These are phyloP conservation scores for Sclerotiophoma versabilis DNA, from an alignment of 2,329 filamentous ascomycete species.

Conservation along the genomic window DNA sequence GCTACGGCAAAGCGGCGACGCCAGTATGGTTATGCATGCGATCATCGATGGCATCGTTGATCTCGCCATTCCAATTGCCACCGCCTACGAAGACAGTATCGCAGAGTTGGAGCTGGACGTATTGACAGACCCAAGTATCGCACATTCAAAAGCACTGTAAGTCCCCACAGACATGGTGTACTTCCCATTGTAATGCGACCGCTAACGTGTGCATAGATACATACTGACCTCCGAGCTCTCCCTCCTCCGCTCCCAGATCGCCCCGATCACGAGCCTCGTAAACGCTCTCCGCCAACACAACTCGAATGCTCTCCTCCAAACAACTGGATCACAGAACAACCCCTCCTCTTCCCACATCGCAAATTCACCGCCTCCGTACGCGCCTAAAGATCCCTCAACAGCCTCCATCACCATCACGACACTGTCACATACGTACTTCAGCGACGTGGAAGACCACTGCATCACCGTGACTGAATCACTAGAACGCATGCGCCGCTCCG, in stretches of 20 bases:
- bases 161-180: not conserved
- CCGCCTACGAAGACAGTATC: constrained; percentile 84
- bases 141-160: constrained; percentile 69
- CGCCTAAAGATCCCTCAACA: constrained; percentile 36
- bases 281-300: constrained; percentile 86
- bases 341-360: constrained; percentile 16
- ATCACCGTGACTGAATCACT: constrained; percentile 81
- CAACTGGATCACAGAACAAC: constrained; percentile 26
- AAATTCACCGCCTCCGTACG: constrained; percentile 17
- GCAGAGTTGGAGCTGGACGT: constrained; percentile 88
- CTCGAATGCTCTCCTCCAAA: constrained; percentile 40
- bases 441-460: constrained; percentile 88
- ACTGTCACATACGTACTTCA: constrained; percentile 83
- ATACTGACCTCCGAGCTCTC: constrained; percentile 82
- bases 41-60: constrained; percentile 93
- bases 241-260: constrained; percentile 81
- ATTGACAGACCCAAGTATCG: constrained; percentile 78
- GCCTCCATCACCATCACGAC: constrained; percentile 77
- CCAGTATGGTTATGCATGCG: constrained; percentile 84
- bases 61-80: constrained; percentile 80
- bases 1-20: constrained; percentile 82
- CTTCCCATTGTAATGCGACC: not conserved
- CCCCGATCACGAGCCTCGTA: constrained; percentile 82
- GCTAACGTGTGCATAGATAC: constrained; percentile 58
- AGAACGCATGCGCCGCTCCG: constrained; percentile 78